Conservation (phyloP, 2,329 filamentous ascomycete species). For the Fusarium cyanostomum region DNA sequence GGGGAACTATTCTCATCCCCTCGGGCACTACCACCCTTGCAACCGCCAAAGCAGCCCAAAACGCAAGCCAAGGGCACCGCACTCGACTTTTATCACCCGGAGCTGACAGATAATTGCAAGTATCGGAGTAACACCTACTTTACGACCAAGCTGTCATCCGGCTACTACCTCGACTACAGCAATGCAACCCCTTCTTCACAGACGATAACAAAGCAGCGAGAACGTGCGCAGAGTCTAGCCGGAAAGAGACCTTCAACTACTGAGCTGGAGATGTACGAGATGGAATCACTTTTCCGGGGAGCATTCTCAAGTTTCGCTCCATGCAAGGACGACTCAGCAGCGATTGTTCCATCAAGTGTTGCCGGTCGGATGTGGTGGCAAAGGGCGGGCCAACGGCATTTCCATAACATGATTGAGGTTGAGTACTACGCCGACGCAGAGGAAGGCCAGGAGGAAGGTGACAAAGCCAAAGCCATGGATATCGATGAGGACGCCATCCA, state of each 20-base stretch:
- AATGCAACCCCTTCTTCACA: slow-evolving; percentile 67
- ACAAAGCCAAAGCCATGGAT: slow-evolving; percentile 48
- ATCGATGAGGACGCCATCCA: slow-evolving; percentile 63
- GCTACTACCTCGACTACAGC: slow-evolving; percentile 76
- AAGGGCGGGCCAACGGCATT: slow-evolving; percentile 71
- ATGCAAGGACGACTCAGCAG: slow-evolving; percentile 75
- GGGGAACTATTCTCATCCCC: slow-evolving; percentile 79
- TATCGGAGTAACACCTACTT: slow-evolving; percentile 70
- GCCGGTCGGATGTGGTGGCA: slow-evolving; percentile 82
- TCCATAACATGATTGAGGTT: slow-evolving; percentile 69
- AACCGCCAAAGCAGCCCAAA: slow-evolving; percentile 77
- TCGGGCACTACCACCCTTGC: slow-evolving; percentile 69
- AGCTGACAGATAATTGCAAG: slow-evolving; percentile 63
- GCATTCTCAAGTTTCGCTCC: slow-evolving; percentile 85
- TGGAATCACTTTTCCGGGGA: slow-evolving; percentile 78
- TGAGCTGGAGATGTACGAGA: slow-evolving; percentile 70
- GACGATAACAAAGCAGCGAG: slow-evolving; percentile 71
- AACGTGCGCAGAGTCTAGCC: slow-evolving; percentile 74
- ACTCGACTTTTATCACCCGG: slow-evolving; percentile 64
- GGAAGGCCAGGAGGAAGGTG: slow-evolving; percentile 48
- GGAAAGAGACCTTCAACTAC: slow-evolving; percentile 65
- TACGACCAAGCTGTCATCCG: slow-evolving; percentile 70
- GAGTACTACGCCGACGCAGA: slow-evolving; percentile 56
- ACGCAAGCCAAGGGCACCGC: slow-evolving; percentile 71
- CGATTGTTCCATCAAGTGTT: slow-evolving; percentile 73